Conservation (phyloP, 495 filamentous ascomycete genomes). For the Aspergillus asperescens region DNA sequence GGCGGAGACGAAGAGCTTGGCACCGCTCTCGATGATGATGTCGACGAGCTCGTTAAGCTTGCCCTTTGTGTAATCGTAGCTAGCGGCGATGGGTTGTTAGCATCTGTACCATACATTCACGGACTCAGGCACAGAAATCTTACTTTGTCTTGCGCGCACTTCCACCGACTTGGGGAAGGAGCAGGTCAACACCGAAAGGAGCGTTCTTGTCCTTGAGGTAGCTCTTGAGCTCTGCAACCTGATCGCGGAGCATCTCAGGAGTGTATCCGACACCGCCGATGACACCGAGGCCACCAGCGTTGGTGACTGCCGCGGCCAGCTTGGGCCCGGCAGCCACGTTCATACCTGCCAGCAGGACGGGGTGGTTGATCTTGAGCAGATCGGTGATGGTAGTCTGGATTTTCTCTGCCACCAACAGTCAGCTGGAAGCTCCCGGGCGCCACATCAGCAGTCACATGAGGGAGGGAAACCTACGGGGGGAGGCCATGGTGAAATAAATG, state of each 20-base stretch:
- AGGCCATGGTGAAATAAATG: slow-evolving; percentile 57
- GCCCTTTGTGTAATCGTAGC: slow-evolving; percentile 99
- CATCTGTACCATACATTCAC: not conserved
- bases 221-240: slow-evolving; percentile 90
- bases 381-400: slow-evolving; percentile 87
- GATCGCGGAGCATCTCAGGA: slow-evolving; percentile 91
- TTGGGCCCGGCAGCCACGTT: slow-evolving; percentile 97
- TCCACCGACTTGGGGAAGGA: slow-evolving; percentile 92
- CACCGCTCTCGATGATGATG: slow-evolving; percentile 86
- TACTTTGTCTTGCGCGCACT: slow-evolving; percentile 93
- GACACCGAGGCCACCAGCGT: slow-evolving; percentile 93
- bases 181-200: slow-evolving; percentile 95
- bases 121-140: slow-evolving; percentile 16
- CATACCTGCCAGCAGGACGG: slow-evolving; percentile 94
- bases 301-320: slow-evolving; percentile 94
- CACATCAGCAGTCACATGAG: slow-evolving; percentile 14
- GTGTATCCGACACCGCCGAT: slow-evolving; percentile 96
- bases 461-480: slow-evolving; percentile 61
- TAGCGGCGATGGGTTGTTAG: slow-evolving; percentile 38
- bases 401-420: slow-evolving; percentile 52
- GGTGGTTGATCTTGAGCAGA: slow-evolving; percentile 96
- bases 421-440: slow-evolving; percentile 15
- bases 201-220: slow-evolving; percentile 89
- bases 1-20: slow-evolving; percentile 92
- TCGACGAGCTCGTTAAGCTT: slow-evolving; percentile 88